Evolutionary conservation across 2,329 filamentous ascomycete genomes (phyloP).

Genomic region (Hypoxylon sp.): DNA sequence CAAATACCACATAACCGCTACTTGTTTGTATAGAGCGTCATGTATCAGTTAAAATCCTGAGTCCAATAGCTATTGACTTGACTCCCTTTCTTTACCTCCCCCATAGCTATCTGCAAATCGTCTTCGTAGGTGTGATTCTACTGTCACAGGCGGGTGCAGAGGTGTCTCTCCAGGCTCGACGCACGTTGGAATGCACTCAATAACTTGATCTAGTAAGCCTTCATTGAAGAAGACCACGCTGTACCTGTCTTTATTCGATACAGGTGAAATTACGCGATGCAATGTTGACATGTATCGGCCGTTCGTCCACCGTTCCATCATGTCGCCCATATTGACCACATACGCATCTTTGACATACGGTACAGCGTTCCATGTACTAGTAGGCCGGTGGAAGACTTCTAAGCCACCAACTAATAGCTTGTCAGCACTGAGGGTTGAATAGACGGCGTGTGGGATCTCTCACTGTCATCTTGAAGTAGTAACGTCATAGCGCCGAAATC

Average conservation of each 20-base stretch:
- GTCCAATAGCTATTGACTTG: no score
- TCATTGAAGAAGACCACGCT: constrained; percentile 54
- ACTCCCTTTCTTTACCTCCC: not conserved
- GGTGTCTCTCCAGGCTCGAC: constrained; percentile 51
- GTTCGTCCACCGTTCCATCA: constrained; percentile 51
- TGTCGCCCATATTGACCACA: constrained; percentile 51
- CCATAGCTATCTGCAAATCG: constrained; percentile 38
- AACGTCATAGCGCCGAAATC: constrained; percentile 50
- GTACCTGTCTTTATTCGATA: constrained; percentile 47
- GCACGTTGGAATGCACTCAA: constrained; percentile 55
- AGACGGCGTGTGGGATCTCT: not conserved
- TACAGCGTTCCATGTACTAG: constrained; percentile 40
- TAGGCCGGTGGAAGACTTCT: constrained; percentile 42
- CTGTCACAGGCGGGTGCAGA: constrained; percentile 51
- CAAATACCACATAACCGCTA: no score
- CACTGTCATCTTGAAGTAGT: constrained; percentile 45
- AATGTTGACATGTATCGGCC: constrained; percentile 51
- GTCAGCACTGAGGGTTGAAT: constrained; percentile 2
- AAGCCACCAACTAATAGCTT: constrained; percentile 39
- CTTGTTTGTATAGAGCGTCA: no score
- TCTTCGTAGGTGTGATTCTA: constrained; percentile 52
- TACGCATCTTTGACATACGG: constrained; percentile 42
- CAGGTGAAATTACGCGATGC: constrained; percentile 51
- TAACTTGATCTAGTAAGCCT: constrained; percentile 51
- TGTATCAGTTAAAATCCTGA: no score